A percentile compares a stretch with the other conserved stretches of the same genome.
phyloP scores from a whole-genome alignment of 192 early-diverging fungal species.

The Coemansia aciculifera region DNA sequence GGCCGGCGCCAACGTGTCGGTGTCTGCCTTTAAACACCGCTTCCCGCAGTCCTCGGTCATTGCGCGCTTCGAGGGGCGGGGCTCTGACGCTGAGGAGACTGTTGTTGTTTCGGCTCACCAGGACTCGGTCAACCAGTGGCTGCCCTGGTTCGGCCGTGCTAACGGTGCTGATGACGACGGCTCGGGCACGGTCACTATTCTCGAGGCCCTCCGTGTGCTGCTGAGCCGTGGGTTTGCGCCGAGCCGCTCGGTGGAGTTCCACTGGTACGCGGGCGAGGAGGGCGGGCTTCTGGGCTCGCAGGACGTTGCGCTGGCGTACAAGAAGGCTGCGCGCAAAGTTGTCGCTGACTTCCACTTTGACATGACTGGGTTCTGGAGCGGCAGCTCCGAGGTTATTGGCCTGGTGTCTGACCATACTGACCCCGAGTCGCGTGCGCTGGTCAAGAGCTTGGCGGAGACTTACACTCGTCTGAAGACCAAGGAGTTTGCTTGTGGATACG shows the following conservation, averaged over 20 bases:
- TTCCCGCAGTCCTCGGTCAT: conserved; percentile 86
- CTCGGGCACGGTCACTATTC: conserved; percentile 84
- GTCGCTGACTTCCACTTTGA: conserved; percentile 85
- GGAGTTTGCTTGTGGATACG: conserved; percentile 87
- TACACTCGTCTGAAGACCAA: conserved; percentile 70
- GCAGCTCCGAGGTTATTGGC: conserved; percentile 65
- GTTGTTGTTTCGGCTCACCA: conserved; percentile 90
- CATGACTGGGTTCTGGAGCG: conserved; percentile 88
- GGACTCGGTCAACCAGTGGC: conserved; percentile 84
- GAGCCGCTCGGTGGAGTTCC: conserved; percentile 85
- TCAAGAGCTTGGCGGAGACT: conserved; percentile 58
- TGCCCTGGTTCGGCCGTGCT: conserved; percentile 72
- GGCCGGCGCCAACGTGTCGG: conserved; percentile 59
- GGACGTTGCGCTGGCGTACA: conserved; percentile 74
- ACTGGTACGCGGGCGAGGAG: conserved; percentile 94
- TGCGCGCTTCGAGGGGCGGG: conserved; percentile 72
- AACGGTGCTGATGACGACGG: conserved; percentile 91
- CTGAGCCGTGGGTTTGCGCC: conserved; percentile 70
- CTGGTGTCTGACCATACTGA: conserved; percentile 84
- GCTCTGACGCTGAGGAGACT: conserved; percentile 53
- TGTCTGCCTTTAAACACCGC: conserved; percentile 73
- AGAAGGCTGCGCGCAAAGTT: conserved; percentile 59
- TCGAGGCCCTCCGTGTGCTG: conserved; percentile 82
- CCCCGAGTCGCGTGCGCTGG: conserved; percentile 54
- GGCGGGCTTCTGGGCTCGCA: conserved; percentile 88